Evolutionary conservation across 2,329 filamentous ascomycete genomes (phyloP).

Genomic region (Fusarium sublunatum): DNA sequence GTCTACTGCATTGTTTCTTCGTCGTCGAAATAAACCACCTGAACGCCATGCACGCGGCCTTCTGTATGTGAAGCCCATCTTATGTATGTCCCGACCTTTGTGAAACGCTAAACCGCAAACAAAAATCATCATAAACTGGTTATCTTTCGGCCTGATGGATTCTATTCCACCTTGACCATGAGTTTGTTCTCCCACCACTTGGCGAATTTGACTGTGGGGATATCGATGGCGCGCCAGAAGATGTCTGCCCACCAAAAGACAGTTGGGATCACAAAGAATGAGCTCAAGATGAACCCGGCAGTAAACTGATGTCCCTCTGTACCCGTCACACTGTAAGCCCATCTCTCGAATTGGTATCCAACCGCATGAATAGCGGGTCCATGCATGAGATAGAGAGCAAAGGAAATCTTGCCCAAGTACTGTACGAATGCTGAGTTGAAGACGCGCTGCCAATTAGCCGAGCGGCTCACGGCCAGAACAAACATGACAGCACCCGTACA

Average conservation of each 20-base stretch:
- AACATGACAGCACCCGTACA: constrained; percentile 64
- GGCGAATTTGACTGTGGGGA: constrained; percentile 66
- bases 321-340: constrained; percentile 61
- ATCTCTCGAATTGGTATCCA: constrained; percentile 63
- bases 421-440: constrained; percentile 63
- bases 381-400: constrained; percentile 71
- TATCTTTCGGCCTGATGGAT: constrained; percentile 1
- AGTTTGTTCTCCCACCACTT: constrained; percentile 65
- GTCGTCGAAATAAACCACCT: constrained; percentile 27
- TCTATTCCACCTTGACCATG: constrained; percentile 47
- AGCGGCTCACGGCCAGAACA: constrained; percentile 61
- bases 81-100: constrained; percentile 3
- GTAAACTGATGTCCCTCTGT: constrained; percentile 59
- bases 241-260: constrained; percentile 67
- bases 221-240: constrained; percentile 67
- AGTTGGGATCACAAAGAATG: constrained; percentile 60
- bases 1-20: constrained; percentile 8
- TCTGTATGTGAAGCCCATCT: constrained; percentile 1
- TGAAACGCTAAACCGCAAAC: constrained; percentile 15
- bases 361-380: constrained; percentile 65
- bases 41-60: constrained; percentile 29
- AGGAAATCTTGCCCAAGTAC: constrained; percentile 71
- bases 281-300: constrained; percentile 59
- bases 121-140: constrained; percentile 16
- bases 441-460: constrained; percentile 59